These are phyloP conservation scores for Penicillium diatomitis DNA, from an alignment of 495 filamentous ascomycete genomes.

Conservation along the genomic window DNA sequence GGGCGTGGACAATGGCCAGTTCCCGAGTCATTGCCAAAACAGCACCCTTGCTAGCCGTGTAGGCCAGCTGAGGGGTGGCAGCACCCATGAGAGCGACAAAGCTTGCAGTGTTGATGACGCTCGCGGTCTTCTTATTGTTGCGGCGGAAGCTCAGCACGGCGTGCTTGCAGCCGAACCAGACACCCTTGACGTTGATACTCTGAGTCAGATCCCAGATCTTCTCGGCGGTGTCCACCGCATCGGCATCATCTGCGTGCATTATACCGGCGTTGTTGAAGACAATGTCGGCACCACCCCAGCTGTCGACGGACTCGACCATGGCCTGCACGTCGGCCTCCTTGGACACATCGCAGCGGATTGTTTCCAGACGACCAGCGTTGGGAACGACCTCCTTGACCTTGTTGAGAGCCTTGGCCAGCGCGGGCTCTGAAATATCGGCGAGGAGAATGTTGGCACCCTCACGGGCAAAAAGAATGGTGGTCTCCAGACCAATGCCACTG, in stretches of 20 bases:
- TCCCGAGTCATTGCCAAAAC: slow-evolving; percentile 81
- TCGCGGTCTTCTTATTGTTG: slow-evolving; percentile 65
- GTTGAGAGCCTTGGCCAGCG: slow-evolving; percentile 57
- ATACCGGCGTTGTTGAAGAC: slow-evolving; percentile 99
- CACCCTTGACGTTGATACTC: slow-evolving; percentile 94
- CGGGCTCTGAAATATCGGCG: slow-evolving; percentile 69
- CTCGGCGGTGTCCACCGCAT: slow-evolving; percentile 77
- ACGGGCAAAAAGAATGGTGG: slow-evolving; percentile 78
- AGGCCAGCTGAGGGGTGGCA: slow-evolving; percentile 91
- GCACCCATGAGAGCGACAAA: slow-evolving; percentile 88
- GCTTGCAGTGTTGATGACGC: slow-evolving; percentile 91
- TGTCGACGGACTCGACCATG: slow-evolving; percentile 60
- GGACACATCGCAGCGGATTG: slow-evolving; percentile 51
- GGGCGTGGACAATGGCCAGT: slow-evolving; percentile 73
- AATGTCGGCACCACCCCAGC: slow-evolving; percentile 87
- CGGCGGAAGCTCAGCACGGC: slow-evolving; percentile 75
- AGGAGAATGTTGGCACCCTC: slow-evolving; percentile 85
- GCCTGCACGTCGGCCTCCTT: slow-evolving; percentile 68
- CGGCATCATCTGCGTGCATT: slow-evolving; percentile 85
- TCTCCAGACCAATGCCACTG: slow-evolving; percentile 95
- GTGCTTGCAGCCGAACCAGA: slow-evolving; percentile 95
- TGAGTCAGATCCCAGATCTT: slow-evolving; percentile 93
- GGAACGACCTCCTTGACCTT: slow-evolving; percentile 69
- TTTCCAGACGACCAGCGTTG: slow-evolving; percentile 46
- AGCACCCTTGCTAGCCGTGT: slow-evolving; percentile 91